These are phyloP conservation scores for Fragosphaeria purpurea DNA, from an alignment of 2,329 filamentous ascomycete species.

Conservation along the genomic window DNA sequence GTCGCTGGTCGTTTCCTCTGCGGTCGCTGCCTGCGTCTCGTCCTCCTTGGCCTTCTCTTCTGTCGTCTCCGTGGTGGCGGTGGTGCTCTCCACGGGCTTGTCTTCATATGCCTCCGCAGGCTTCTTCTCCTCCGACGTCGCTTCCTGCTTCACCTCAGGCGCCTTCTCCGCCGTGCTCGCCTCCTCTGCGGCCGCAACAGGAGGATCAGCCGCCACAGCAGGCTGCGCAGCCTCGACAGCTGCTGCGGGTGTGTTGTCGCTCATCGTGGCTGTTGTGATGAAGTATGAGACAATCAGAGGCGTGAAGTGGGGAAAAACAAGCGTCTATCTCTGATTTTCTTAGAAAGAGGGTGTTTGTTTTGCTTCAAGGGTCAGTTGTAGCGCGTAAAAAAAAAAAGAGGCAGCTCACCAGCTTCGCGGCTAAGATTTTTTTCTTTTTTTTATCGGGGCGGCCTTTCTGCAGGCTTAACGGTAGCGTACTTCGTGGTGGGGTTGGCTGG, in stretches of 20 bases:
- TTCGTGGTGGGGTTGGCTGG: background rate
- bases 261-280: constrained; percentile 11
- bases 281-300: background rate
- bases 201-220: constrained; percentile 5
- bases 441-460: background rate
- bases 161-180: background rate
- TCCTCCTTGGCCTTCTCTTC: constrained; percentile 16
- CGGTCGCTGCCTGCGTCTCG: constrained; percentile 25
- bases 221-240: constrained; percentile 16
- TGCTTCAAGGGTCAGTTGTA: too few species aligned
- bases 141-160: constrained; percentile 11
- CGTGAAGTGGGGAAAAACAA: background rate
- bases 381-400: background rate
- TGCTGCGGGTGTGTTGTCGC: constrained; percentile 11
- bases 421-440: constrained; percentile 2
- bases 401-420: constrained; percentile 1
- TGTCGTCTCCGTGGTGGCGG: constrained; percentile 18
- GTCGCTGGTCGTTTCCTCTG: constrained; percentile 14
- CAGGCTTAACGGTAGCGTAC: too few species aligned
- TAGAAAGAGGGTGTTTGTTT: background rate
- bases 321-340: too few species aligned
- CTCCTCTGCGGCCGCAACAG: constrained; percentile 2
- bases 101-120: constrained; percentile 16
- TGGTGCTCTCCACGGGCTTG: constrained; percentile 19
- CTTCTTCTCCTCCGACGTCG: constrained; percentile 2